Evolutionary conservation across 208 protist species (phyloP).

Genomic region (Blechomonas ayalai): DNA sequence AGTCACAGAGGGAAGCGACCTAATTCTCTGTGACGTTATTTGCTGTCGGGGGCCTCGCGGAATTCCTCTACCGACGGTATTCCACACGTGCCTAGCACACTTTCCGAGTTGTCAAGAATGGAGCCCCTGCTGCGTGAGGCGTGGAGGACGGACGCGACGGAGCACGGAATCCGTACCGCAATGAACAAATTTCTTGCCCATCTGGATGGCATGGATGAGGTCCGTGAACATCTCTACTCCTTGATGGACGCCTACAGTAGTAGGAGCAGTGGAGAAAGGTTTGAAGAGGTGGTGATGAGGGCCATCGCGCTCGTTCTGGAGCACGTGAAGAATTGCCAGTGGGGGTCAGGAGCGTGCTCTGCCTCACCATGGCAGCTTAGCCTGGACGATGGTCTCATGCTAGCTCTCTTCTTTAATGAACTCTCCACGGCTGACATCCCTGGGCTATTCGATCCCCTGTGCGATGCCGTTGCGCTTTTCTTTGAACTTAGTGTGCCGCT

Average conservation of each 20-base stretch:
- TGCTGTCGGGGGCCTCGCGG: no score
- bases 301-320: slow-evolving; percentile 14
- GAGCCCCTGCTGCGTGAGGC: no score
- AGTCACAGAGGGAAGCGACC: no score
- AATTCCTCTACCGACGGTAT: no score
- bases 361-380: slow-evolving; percentile 6
- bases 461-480: slow-evolving; percentile 15
- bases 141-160: no score
- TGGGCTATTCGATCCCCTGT: slow-evolving; percentile 14
- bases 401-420: slow-evolving; percentile 62
- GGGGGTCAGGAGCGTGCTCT: background rate
- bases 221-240: slow-evolving; percentile 13
- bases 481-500: slow-evolving; percentile 17
- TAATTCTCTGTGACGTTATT: no score
- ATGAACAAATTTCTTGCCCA: no score
- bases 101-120: no score
- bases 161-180: no score
- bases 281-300: slow-evolving; percentile 19
- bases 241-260: slow-evolving; percentile 40
- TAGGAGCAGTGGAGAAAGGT: background rate
- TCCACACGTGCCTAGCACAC: no score
- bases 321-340: slow-evolving; percentile 1
- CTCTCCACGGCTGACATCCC: slow-evolving; percentile 31
- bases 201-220: slow-evolving; percentile 10
- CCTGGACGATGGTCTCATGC: slow-evolving; percentile 35